Evolutionary conservation across 1,139 yeast genomes (phyloP), one percentile per base, ranked within the genome.

Genomic region (Pneumocystis oryctolagi): DNA sequence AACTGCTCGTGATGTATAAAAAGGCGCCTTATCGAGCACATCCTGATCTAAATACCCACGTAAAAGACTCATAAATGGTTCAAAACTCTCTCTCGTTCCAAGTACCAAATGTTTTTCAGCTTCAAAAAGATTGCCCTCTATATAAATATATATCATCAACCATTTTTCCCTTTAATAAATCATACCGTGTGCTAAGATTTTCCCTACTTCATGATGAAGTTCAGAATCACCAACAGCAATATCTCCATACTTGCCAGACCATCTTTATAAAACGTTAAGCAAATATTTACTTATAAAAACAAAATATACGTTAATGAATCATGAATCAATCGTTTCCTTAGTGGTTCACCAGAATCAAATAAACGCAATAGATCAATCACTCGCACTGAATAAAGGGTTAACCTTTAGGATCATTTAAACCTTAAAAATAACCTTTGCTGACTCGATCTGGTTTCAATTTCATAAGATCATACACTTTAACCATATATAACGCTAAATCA

Each of bases 141-240:
- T 16, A 58, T 28, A 40, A 20, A n/a, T n/a, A n/a, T n/a, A n/a
- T n/a, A n/a, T n/a, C n/a, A n/a, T 25, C 12, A 60, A 8, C 16
- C 25, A 2, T 14, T 16, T 42, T 53, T 14, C 6, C 18, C 3
- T 61, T 31, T 53, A 62, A 55, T 18, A 8, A 35, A 30, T 32
- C 64, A n/a, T 39, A 65, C 67, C 76, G 25, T 69, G 65, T 30
- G 73, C 74, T 60, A 88, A 77, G 70, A 86, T 85, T 53, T 77
- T 73, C 0, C 96, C 97, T 66, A 90, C 79, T 25, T 85, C 79
- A 68, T 84, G 84, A 71, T 88, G 90, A 64, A 92, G 76, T 61
- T 82, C 84, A 5, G 84, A 78, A 70, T 89, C 96, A 3, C 96
- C 96, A 67, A 81, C 81, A 65, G 81, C 81, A 64, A 74, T 76